A percentile compares a stretch with the other conserved stretches of the same genome.
Evolutionary conservation across 2,329 filamentous ascomycete species (phyloP).

Genomic region (Nemania sp.): DNA sequence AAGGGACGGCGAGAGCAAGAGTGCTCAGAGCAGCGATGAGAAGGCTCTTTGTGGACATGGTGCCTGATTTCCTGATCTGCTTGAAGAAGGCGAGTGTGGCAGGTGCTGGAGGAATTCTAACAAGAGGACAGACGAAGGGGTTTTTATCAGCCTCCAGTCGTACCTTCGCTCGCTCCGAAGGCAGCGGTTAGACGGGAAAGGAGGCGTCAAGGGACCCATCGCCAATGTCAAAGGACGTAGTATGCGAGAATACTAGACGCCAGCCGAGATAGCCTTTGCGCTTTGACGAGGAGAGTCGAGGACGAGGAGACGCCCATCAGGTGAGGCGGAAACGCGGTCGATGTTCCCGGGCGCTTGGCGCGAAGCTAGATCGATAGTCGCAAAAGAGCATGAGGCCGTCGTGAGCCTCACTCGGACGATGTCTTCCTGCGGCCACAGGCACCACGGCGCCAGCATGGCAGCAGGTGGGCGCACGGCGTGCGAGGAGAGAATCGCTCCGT

Average conservation of each 20-base stretch:
- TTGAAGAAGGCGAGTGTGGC: conserved; percentile 8
- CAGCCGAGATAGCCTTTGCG: background rate
- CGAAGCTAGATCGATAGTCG: background rate
- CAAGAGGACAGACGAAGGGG: conserved; percentile 3
- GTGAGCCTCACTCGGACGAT: conserved; percentile 7
- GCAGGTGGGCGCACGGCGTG: conserved; percentile 2
- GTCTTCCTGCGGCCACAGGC: background rate
- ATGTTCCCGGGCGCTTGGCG: conserved; percentile 14
- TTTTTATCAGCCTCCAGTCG: conserved; percentile 19
- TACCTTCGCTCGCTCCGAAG: conserved; percentile 8
- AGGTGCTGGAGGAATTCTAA: conserved; percentile 6
- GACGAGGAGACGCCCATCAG: background rate
- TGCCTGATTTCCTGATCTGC: conserved; percentile 14
- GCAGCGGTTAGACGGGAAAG: conserved; percentile 31
- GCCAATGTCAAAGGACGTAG: background rate
- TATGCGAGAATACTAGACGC: background rate
- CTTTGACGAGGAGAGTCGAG: conserved; percentile 3
- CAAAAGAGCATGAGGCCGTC: conserved; percentile 9
- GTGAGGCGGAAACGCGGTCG: conserved; percentile 23
- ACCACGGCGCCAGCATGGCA: background rate
- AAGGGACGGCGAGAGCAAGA: conserved; percentile 45
- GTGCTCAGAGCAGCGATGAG: conserved; percentile 43
- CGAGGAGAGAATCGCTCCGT: conserved; percentile 6
- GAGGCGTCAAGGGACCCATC: conserved; percentile 15
- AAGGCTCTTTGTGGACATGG: conserved; percentile 37